Conservation (phyloP, 148 eudicot species). For the Rhododendron mucronatum region DNA sequence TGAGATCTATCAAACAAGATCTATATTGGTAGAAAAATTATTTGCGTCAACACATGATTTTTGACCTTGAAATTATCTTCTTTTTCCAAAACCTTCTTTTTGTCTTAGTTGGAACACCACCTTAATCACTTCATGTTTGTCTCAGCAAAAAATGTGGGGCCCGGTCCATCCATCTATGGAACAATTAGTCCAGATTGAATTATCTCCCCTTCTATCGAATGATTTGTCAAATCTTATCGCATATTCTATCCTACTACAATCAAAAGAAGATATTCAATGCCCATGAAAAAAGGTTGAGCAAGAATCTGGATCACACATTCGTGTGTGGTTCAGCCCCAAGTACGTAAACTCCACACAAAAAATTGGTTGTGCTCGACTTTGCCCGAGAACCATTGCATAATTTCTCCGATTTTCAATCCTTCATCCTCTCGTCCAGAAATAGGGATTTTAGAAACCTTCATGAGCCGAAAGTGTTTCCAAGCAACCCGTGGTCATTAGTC, state of each 20-base stretch:
- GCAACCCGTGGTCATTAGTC: not conserved
- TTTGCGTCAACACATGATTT: no score
- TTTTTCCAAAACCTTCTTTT: no score
- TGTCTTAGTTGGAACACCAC: no score
- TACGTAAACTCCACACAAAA: not conserved
- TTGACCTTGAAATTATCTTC: no score
- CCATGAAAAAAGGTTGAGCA: no score
- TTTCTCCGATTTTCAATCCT: no score
- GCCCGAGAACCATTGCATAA: no score
- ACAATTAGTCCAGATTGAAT: not conserved
- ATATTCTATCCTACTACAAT: not conserved
- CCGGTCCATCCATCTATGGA: not conserved
- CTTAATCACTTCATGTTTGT: not conserved
- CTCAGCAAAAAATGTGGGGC: not conserved
- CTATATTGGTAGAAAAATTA: no score
- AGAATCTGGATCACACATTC: no score
- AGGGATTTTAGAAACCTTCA: not conserved
- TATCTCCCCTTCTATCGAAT: not conserved
- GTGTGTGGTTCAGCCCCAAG: not conserved
- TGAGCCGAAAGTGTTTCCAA: not conserved
- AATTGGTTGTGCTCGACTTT: no score
- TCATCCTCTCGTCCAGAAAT: not conserved
- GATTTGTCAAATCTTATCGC: not conserved
- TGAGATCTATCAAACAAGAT: no score
- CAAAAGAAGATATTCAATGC: no score